Evolutionary conservation across 139 green algal genomes (phyloP).

Genomic region (Astrephomene gubernaculifera): DNA sequence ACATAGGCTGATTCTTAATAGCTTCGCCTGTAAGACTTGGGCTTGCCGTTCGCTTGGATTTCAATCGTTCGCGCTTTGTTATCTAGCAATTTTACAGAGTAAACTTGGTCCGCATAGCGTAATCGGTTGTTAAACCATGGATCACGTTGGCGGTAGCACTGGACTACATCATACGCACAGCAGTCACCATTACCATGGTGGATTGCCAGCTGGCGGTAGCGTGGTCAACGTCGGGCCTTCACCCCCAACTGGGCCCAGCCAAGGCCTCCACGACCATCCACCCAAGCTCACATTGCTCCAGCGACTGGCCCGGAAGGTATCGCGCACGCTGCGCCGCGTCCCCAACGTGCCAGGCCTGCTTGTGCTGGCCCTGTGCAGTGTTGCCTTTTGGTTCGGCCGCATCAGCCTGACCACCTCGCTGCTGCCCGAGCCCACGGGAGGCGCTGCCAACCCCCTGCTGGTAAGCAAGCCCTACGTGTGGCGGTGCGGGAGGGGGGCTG

Average conservation of each 20-base stretch:
- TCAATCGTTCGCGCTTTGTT: too few relatives aligned
- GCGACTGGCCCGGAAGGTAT: not conserved
- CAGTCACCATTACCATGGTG: slow-evolving; percentile 15
- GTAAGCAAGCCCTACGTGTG: too few relatives aligned
- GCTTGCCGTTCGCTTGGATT: too few relatives aligned
- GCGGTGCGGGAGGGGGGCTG: too few relatives aligned
- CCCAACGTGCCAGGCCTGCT: slow-evolving; percentile 26
- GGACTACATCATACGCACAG: slow-evolving; percentile 21
- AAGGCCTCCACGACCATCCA: slow-evolving; percentile 4
- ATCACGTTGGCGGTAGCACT: not conserved
- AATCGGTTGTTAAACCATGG: too few relatives aligned
- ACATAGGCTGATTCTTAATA: too few relatives aligned
- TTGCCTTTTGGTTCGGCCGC: slow-evolving; percentile 29
- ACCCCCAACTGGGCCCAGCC: not conserved
- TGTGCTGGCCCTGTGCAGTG: slow-evolving; percentile 7
- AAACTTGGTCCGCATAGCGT: too few relatives aligned
- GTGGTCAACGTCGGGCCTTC: slow-evolving; percentile 6
- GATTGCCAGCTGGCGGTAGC: not conserved
- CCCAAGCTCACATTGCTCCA: not conserved
- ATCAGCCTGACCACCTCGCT: not conserved
- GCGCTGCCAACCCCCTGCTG: not conserved
- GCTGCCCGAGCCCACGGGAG: slow-evolving; percentile 14
- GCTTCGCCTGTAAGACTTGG: too few relatives aligned
- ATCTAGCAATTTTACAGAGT: too few relatives aligned
- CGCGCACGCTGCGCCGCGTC: slow-evolving; percentile 7